Evolutionary conservation across 2,329 filamentous ascomycete genomes (phyloP), one percentile per base, ranked within the genome.

Genomic region (Alternaria sp.): DNA sequence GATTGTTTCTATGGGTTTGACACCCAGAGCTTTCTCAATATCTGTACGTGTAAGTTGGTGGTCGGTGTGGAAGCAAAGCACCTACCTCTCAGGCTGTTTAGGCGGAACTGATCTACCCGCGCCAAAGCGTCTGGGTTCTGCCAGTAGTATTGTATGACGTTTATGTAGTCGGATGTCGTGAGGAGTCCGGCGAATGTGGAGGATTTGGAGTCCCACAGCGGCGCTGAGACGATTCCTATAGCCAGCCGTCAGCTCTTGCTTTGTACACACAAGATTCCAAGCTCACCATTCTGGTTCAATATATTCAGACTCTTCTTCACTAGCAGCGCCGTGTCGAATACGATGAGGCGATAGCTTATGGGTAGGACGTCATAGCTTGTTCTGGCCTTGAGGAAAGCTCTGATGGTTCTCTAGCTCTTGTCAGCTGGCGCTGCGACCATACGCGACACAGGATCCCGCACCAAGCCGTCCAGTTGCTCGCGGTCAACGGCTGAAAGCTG

Each of bases 121-220:
- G 90, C 89, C 63, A 98, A 87, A 60, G 94, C 91, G 68, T 97
- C 92, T 3, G 94, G 95, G 71, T 95, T 96, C 80, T 98, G 94
- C 85, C 93, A 97, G 84, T 99, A 98, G 81, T 99, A 99, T 79
- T 98, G 94, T 41, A 99, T 97, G 59, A 99, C 91, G 75, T 99
- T 99, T 82, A 99, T 96, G 79, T 95, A 99, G 81, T 99, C 95
- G 63, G 93, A 97, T 65, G 93, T 95, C 28, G 95, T 99, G 67
- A 99, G 85, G 50, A 99, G 87, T 40, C 95, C 95, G 41, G 94
- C 95, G 80, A 98, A 99, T 36, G 91, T 93, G 27, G 94, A 97
- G 4, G 90, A 92, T 67, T 92, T 90, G 27, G 94, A 97, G 80
- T 99, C 94, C 95, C 95, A 99, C 67, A 99, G 84, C 52, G 95